These are phyloP conservation scores for Xylaria sp. DNA, from an alignment of 2,329 filamentous ascomycete genomes.

Conservation along the genomic window DNA sequence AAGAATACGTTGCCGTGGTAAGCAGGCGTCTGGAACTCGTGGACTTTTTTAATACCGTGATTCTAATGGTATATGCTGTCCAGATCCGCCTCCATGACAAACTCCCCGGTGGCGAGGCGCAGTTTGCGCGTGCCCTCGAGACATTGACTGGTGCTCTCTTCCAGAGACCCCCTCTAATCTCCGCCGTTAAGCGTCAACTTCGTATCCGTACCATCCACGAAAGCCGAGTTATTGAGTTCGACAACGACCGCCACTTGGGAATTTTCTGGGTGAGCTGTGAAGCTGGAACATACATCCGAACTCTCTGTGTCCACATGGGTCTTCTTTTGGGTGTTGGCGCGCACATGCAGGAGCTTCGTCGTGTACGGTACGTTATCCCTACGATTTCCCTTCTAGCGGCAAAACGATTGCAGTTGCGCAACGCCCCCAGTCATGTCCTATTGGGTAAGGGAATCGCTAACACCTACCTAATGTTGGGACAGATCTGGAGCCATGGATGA, in stretches of 20 bases:
- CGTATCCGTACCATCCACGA: slow-evolving; percentile 98
- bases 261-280: slow-evolving; percentile 99
- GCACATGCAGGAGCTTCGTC: slow-evolving; percentile 97
- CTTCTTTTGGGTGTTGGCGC: slow-evolving; percentile 79
- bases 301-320: slow-evolving; percentile 68
- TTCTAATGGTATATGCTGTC: not conserved
- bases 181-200: slow-evolving; percentile 97
- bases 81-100: slow-evolving; percentile 89
- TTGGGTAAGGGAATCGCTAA: not conserved
- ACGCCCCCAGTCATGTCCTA: not conserved
- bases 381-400: not conserved
- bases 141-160: slow-evolving; percentile 95
- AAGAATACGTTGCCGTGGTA: slow-evolving; percentile 92
- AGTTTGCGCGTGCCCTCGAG: slow-evolving; percentile 92
- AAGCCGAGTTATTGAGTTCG: slow-evolving; percentile 95
- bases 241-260: slow-evolving; percentile 95
- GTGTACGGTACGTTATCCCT: slow-evolving; percentile 68
- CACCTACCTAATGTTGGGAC: not conserved
- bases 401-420: not conserved
- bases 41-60: not conserved
- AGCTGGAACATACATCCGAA: slow-evolving; percentile 98
- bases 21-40: not conserved
- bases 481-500: slow-evolving; percentile 90
- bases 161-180: slow-evolving; percentile 96
- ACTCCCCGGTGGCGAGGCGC: slow-evolving; percentile 88